A percentile compares a stretch with the other conserved stretches of the same genome.
phyloP scores from a whole-genome alignment of 495 filamentous ascomycete genomes.

The Chlorociboria aeruginascens region DNA sequence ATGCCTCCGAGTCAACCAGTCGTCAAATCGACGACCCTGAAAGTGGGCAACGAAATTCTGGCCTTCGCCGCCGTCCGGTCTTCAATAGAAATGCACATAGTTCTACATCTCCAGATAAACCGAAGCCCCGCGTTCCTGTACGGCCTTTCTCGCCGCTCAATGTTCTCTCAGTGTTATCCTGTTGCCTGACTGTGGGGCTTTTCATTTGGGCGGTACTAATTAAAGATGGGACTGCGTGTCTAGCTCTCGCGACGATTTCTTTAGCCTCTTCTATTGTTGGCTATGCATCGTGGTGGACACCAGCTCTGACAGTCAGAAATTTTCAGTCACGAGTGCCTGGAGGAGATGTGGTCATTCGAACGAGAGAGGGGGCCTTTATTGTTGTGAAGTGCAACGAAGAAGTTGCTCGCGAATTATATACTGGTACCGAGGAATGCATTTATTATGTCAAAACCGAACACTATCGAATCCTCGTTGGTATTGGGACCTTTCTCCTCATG shows the following conservation, averaged over 20 bases:
- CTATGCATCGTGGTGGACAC: conserved; percentile 42
- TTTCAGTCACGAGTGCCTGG: conserved; percentile 35
- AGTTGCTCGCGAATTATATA: conserved; percentile 52
- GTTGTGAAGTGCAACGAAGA: conserved; percentile 50
- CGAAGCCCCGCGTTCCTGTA: conserved; percentile 32
- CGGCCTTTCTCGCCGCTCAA: conserved; percentile 36
- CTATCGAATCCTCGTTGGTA: conserved; percentile 36
- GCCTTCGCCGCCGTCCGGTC: conserved; percentile 16
- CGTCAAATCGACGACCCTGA: conserved; percentile 4
- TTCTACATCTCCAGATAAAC: conserved; percentile 13
- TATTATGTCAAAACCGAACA: conserved; percentile 31
- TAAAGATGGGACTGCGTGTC: conserved; percentile 41
- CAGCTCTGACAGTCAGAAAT: conserved; percentile 35
- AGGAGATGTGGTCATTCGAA: conserved; percentile 50
- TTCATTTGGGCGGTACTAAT: conserved; percentile 31
- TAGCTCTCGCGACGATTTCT: conserved; percentile 34
- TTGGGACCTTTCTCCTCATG: conserved; percentile 51
- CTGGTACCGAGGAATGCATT: conserved; percentile 43
- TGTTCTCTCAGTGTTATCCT: conserved; percentile 36
- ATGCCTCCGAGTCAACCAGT: background rate
- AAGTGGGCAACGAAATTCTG: background rate
- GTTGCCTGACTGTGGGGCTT: conserved; percentile 32
- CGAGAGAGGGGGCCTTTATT: conserved; percentile 48
- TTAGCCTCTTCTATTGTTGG: conserved; percentile 38
- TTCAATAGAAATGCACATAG: conserved; percentile 22